phyloP scores from a whole-genome alignment of 305 asterid genomes.

The Caryopteris hybrid region DNA sequence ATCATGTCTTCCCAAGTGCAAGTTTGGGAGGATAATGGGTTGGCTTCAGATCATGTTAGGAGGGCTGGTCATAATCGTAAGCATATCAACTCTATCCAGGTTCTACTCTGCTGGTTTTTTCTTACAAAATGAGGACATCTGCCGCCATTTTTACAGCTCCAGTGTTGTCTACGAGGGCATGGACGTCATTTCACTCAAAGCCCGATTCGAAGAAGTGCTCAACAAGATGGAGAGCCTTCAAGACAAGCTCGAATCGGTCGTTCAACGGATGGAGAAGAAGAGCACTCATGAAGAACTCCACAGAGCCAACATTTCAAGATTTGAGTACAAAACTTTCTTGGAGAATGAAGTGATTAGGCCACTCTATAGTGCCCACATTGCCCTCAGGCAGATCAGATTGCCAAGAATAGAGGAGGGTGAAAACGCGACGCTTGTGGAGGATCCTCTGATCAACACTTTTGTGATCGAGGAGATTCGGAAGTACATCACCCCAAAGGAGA shows the following conservation, averaged over 20 bases:
- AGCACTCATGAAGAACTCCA: slow-evolving; percentile 17
- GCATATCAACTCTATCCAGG: slow-evolving; percentile 61
- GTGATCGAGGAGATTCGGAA: slow-evolving; percentile 76
- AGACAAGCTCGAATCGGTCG: slow-evolving; percentile 59
- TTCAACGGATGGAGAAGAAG: slow-evolving; percentile 49
- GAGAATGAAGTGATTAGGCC: slow-evolving; percentile 84
- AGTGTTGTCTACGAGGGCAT: slow-evolving; percentile 28
- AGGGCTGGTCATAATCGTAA: slow-evolving; percentile 55
- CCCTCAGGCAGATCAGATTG: slow-evolving; percentile 71
- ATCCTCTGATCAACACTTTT: slow-evolving; percentile 61
- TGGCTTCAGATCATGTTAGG: slow-evolving; percentile 65
- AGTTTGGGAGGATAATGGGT: slow-evolving; percentile 59
- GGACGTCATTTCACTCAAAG: slow-evolving; percentile 39
- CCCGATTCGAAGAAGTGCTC: slow-evolving; percentile 67
- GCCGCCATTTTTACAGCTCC: slow-evolving; percentile 52
- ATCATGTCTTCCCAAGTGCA: slow-evolving; percentile 41
- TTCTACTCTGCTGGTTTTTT: slow-evolving; percentile 70
- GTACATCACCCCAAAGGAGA: slow-evolving; percentile 75
- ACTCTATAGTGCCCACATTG: slow-evolving; percentile 67
- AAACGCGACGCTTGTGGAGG: slow-evolving; percentile 40
- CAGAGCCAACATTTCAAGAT: slow-evolving; percentile 33
- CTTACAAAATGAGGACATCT: slow-evolving; percentile 59
- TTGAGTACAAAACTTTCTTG: slow-evolving; percentile 55
- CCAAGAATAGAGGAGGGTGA: slow-evolving; percentile 36
- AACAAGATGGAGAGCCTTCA: slow-evolving; percentile 56